Evolutionary conservation across 2,329 filamentous ascomycete genomes (phyloP).

Genomic region (Hypomyces perniciosus): DNA sequence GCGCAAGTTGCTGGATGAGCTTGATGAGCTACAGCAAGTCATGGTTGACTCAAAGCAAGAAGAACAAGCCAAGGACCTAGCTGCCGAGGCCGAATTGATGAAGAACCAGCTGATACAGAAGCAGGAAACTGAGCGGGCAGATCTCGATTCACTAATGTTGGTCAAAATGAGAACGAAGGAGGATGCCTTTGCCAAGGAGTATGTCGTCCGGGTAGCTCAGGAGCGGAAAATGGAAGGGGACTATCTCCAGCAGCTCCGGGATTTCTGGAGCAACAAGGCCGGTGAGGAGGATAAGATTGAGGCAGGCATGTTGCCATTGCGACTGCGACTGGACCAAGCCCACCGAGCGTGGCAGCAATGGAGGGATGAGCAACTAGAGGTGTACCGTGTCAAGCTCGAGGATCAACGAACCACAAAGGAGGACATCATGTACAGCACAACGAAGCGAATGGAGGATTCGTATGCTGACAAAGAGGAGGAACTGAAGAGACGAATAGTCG

Average conservation of each 20-base stretch:
- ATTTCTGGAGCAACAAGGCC: constrained; percentile 33
- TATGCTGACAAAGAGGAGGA: constrained; percentile 26
- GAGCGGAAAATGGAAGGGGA: constrained; percentile 40
- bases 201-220: constrained; percentile 31
- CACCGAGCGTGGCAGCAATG: constrained; percentile 37
- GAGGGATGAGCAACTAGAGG: constrained; percentile 34
- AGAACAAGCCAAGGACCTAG: constrained; percentile 25
- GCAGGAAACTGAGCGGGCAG: constrained; percentile 28
- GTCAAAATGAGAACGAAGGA: constrained; percentile 30
- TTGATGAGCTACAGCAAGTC: constrained; percentile 39
- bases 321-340: constrained; percentile 35
- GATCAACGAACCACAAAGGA: constrained; percentile 35
- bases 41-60: constrained; percentile 34
- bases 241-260: constrained; percentile 34
- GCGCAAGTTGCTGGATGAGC: constrained; percentile 27
- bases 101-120: constrained; percentile 27
- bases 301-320: constrained; percentile 29
- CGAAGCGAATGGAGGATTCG: constrained; percentile 24
- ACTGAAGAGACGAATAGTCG: constrained; percentile 28
- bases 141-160: constrained; percentile 21
- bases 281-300: constrained; percentile 26
- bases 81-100: constrained; percentile 17
- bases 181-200: constrained; percentile 33
- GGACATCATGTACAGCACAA: constrained; percentile 38
- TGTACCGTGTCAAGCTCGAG: constrained; percentile 29